Base-by-base conservation (phyloP, 257 asterid genomes). In the Gardenia jasminoides region DNA sequence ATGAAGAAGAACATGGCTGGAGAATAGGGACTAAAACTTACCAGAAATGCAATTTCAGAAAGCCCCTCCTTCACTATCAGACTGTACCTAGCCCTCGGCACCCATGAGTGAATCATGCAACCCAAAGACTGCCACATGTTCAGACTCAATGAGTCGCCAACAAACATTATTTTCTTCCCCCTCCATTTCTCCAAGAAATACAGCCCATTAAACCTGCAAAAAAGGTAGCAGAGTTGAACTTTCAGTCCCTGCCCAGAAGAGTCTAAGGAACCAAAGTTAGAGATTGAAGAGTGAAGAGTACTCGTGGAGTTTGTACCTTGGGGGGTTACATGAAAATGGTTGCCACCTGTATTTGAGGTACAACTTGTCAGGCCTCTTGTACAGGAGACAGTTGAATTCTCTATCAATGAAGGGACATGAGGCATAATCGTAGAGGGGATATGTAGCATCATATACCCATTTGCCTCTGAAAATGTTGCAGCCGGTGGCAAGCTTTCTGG, bases 61-160 rank as follows among this genome's bases (percentile, higher is more conserved):
- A 88, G 81, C 10, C 89, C 95, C 1, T 85, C 86, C n/a, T 81
- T 86, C 65, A 78, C 72, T 12, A 87, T 62, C 54, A 90, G 46
- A 41, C 90, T 82, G 61, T 91, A 85, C 80, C 74, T 83, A 1
- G 94, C 84, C 8, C 67, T 84, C 0, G 99, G 98, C 39, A 88
- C 90, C 89, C 85, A 83, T 24, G 99, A 87, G 58, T 93, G 98
- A 75, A 95, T 86, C 97, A 93, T 86, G 87, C 99, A 95, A 85
- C 96, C 90, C 86, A 95, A 79, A 16, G 99, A 95, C 50, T 93
- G 90, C 99, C 99, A 95, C 91, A 93, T 93, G 89, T 95, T 95
- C 83, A 87, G 82, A 89, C 99, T 93, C 91, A 95, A 82, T 79
- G 99, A 95, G 82, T 95, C 99, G 1, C 99, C 99, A 54, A 95